Evolutionary conservation across 352 stramenopile species (phyloP).

Genomic region (Phytophthora pisi): DNA sequence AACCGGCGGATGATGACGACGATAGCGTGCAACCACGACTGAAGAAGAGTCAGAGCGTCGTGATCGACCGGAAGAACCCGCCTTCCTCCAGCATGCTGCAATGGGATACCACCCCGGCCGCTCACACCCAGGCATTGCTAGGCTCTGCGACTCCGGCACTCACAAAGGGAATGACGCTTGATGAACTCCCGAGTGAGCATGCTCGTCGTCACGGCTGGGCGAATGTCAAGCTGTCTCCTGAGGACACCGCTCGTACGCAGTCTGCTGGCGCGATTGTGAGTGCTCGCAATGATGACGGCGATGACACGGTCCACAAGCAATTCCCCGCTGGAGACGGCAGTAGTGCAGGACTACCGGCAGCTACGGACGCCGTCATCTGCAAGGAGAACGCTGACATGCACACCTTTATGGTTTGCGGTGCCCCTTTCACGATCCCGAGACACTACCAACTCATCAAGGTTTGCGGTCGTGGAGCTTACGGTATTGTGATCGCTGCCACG

Average conservation of each 20-base stretch:
- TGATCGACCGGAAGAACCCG: constrained; percentile 74
- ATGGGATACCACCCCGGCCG: constrained; percentile 56
- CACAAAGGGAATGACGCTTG: constrained; percentile 38
- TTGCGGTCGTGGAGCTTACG: constrained; percentile 86
- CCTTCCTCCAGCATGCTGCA: constrained; percentile 79
- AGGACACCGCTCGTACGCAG: constrained; percentile 55
- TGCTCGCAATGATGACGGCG: constrained; percentile 36
- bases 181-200: constrained; percentile 48
- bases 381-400: constrained; percentile 90
- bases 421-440: constrained; percentile 83
- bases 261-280: constrained; percentile 58
- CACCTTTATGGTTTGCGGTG: constrained; percentile 90
- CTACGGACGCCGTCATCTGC: constrained; percentile 67
- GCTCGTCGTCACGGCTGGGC: constrained; percentile 73
- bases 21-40: constrained; percentile 58
- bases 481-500: constrained; percentile 89
- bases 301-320: constrained; percentile 44
- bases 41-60: constrained; percentile 79
- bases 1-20: constrained; percentile 28
- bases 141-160: constrained; percentile 46
- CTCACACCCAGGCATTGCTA: constrained; percentile 36
- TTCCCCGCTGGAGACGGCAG: constrained; percentile 35
- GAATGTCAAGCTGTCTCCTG: constrained; percentile 80
- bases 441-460: constrained; percentile 92
- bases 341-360: constrained; percentile 26